phyloP scores from a whole-genome alignment of 2,329 filamentous ascomycete genomes.

The Magnaporthiopsis incrustans region DNA sequence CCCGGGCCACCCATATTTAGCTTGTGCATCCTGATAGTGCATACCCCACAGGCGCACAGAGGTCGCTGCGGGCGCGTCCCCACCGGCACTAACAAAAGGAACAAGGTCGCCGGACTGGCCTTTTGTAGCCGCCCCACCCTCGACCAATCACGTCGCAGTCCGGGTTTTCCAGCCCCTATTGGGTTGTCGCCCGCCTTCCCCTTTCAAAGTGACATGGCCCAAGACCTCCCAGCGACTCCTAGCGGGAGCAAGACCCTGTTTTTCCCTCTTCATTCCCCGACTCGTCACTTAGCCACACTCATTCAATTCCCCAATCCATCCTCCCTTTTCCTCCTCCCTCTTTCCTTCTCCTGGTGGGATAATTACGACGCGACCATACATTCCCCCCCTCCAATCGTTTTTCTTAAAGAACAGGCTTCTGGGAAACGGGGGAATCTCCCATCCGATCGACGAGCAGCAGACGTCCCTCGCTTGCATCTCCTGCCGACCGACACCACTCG shows the following conservation, averaged over 20 bases:
- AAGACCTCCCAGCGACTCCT: neutral
- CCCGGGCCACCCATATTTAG: neutral
- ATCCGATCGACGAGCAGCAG: slow-evolving; percentile 6
- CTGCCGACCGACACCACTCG: slow-evolving; percentile 4
- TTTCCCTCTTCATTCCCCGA: slow-evolving; percentile 1
- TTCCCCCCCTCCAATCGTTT: slow-evolving; percentile 3
- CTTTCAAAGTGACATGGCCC: neutral
- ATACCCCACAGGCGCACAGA: neutral
- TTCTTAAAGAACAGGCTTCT: slow-evolving; percentile 5
- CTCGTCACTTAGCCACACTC: neutral
- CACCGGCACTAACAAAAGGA: neutral
- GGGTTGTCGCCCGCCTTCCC: neutral
- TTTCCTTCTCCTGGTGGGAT: slow-evolving; percentile 1
- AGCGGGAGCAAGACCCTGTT: neutral
- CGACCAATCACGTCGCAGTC: neutral
- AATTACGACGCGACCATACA: neutral
- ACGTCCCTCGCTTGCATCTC: slow-evolving; percentile 8
- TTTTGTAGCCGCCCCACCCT: neutral
- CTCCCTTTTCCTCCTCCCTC: neutral
- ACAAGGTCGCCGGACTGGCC: neutral
- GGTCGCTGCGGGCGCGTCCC: neutral
- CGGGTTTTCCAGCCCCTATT: neutral
- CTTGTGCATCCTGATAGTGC: neutral
- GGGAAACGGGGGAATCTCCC: neutral
- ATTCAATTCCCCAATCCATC: neutral